A percentile compares a stretch with the other conserved stretches of the same genome.
phyloP scores from a whole-genome alignment of 768 basidiomycete genomes.

The Melanogaster broomeanus region DNA sequence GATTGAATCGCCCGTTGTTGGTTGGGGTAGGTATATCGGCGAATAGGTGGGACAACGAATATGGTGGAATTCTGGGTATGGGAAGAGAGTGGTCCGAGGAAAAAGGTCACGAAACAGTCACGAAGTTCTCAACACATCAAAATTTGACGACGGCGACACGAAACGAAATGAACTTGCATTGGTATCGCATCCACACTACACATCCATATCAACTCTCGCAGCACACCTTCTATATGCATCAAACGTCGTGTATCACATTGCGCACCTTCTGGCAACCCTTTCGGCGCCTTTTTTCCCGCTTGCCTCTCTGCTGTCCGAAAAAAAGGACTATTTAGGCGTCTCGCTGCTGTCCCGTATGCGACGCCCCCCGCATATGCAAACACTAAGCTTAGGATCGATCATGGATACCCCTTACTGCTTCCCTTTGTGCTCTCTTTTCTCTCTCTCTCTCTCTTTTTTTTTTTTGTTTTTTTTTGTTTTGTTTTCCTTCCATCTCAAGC shows the following conservation, averaged over 20 bases:
- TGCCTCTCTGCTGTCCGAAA: background rate
- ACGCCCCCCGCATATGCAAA: background rate
- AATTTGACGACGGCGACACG: background rate
- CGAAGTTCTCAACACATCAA: background rate
- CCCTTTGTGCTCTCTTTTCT: background rate
- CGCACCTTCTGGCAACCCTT: background rate
- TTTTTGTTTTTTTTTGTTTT: too few species aligned
- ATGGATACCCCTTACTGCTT: background rate
- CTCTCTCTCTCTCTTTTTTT: background rate
- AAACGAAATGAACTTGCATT: too few species aligned
- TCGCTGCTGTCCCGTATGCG: background rate
- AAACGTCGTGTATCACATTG: background rate
- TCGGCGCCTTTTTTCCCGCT: background rate
- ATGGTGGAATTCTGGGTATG: background rate
- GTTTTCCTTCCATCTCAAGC: background rate
- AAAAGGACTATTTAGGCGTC: background rate
- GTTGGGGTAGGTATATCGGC: background rate
- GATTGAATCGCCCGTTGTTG: conserved; percentile 9
- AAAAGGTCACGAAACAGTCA: background rate
- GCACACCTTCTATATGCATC: background rate
- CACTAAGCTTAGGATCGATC: background rate
- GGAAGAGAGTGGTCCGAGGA: background rate
- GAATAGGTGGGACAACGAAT: background rate
- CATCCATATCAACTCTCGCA: background rate
- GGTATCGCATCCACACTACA: background rate